Base-by-base conservation (phyloP, 2,329 filamentous ascomycete genomes). In the Fusarium metavorans region DNA sequence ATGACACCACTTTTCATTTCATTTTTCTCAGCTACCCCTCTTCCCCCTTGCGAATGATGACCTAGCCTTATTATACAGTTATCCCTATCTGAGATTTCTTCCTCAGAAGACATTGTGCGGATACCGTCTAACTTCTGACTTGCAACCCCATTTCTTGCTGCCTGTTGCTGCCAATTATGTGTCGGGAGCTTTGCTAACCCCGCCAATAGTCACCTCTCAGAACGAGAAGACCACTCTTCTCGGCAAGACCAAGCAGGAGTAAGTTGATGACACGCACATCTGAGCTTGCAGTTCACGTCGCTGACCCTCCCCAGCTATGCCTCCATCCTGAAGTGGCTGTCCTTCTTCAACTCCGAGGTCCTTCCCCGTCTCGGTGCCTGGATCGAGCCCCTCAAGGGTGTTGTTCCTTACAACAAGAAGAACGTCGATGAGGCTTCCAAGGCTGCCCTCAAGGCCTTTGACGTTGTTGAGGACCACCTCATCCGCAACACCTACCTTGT, bases 221-320 rank as follows among this genome's bases (percentile, higher is more conserved):
- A 99, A 99, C 86, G 97, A 98, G 93, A 98, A 98, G 93, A 99
- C 97, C 81, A 97, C 95, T 80, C 95, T 99, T 78, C 92, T 99
- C 81, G 97, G 97, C 84, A 98, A 98, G 93, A 99, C 95, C 88
- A 99, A 99, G 93, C 96, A 99, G 90, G 97, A 99, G 92, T 95
- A 88, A 84, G 89, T 83, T 68, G n/a, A 54, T n/a, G 16, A 54
- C 45, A 6, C 30, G 34, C 41, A 37, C 23, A 18, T 35, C 27
- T 16, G 11, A 56, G 45, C 23, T 41, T 50, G 30, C 0, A 10
- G 23, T 18, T 37, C 45, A 27, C 25, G 27, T 8, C 13, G 20
- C 66, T 61, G 63, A 75, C 82, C 83, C 73, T 83, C 54, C 18
- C 32, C 16, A 92, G 90, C 85, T 96, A 98, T 87, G 97, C 97